phyloP scores from a whole-genome alignment of 805 yeast genomes.

The Wickerhamiella allomyrinae region DNA sequence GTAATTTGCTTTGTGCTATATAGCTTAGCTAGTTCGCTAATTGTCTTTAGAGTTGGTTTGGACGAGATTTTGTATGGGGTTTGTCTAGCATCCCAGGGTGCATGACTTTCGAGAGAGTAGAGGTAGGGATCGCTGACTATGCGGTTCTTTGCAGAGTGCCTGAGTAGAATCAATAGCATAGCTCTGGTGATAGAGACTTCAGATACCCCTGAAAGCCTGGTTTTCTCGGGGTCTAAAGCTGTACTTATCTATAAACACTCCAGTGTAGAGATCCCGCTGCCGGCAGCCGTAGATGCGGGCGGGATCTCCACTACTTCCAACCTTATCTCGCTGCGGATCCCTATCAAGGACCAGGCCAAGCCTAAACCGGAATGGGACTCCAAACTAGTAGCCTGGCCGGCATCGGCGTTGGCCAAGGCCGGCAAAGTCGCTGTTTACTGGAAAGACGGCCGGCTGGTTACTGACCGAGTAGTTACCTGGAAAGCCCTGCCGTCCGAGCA shows the following conservation, averaged over 20 bases:
- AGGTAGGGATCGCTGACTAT: constrained; percentile 2
- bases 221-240: background rate
- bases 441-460: constrained; percentile 5
- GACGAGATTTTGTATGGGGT: no score
- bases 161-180: constrained; percentile 13
- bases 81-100: no score
- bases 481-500: constrained; percentile 75
- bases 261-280: constrained; percentile 6
- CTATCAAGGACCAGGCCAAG: background rate
- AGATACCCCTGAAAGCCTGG: background rate
- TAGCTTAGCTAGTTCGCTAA: background rate
- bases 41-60: background rate
- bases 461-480: constrained; percentile 10
- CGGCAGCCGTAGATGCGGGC: background rate
- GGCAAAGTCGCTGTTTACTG: constrained; percentile 4
- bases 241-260: constrained; percentile 2
- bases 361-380: background rate
- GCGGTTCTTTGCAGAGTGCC: constrained; percentile 18
- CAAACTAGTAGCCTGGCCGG: constrained; percentile 2
- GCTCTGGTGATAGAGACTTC: constrained; percentile 12
- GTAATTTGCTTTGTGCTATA: background rate
- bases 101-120: background rate
- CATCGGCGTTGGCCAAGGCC: constrained; percentile 1
- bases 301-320: background rate
- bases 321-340: constrained; percentile 1